Percentiles rank a stretch among this genome's conserved stretches.
Evolutionary conservation across 768 basidiomycete genomes (phyloP).

Genomic region (Steccherinum ochraceum): DNA sequence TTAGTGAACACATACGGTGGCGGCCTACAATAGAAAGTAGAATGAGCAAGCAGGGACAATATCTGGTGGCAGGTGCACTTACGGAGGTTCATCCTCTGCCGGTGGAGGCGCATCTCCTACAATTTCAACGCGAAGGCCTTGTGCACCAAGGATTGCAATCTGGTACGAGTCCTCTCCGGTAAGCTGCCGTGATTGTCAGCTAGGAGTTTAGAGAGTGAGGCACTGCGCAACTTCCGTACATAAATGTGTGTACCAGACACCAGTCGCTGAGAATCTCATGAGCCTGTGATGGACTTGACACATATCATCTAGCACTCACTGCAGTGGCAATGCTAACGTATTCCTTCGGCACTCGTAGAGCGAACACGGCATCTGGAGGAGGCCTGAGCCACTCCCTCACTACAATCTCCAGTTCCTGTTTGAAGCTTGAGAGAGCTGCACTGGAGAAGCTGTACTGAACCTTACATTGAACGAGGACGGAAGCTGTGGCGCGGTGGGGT

Average conservation of each 20-base stretch:
- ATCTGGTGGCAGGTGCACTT: conserved; percentile 34
- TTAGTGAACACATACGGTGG: conserved; percentile 40
- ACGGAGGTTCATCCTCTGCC: conserved; percentile 74
- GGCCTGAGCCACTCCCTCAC: conserved; percentile 86
- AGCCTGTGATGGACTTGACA: conserved; percentile 12
- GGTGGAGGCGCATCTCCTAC: conserved; percentile 82
- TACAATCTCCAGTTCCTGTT: conserved; percentile 74
- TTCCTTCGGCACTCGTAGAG: conserved; percentile 79
- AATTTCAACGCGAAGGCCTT: conserved; percentile 80
- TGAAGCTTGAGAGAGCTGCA: too few relatives aligned
- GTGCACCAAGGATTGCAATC: conserved; percentile 79
- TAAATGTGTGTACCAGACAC: conserved; percentile 83
- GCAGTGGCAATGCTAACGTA: conserved; percentile 81
- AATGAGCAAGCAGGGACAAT: background rate
- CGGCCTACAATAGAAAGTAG: conserved; percentile 24
- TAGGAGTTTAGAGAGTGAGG: conserved; percentile 10
- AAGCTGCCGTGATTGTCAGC: conserved; percentile 37
- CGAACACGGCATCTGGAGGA: conserved; percentile 71
- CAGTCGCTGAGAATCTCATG: conserved; percentile 44
- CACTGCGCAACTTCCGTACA: conserved; percentile 34
- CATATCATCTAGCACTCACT: conserved; percentile 36
- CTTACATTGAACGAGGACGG: conserved; percentile 62
- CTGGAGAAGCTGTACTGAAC: too few relatives aligned
- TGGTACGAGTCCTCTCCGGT: conserved; percentile 85
- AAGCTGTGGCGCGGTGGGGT: conserved; percentile 36